phyloP scores from a whole-genome alignment of 2,329 filamentous ascomycete genomes.

The Fusarium duplospermum region DNA sequence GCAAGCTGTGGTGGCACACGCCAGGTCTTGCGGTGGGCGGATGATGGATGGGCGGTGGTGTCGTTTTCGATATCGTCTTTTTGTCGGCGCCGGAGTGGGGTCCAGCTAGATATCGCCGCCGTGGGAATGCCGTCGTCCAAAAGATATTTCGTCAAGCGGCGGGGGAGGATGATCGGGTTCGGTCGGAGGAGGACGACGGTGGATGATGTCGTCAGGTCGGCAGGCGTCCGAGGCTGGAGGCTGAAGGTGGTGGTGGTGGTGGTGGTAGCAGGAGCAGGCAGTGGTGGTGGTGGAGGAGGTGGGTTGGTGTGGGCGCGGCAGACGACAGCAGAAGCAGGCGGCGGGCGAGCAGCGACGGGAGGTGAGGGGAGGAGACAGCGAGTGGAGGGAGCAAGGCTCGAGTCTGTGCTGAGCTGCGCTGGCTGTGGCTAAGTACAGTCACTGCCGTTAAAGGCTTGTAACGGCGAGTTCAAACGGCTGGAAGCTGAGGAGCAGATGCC shows the following conservation, averaged over 20 bases:
- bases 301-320: constrained; percentile 24
- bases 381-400: constrained; percentile 29
- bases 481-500: constrained; percentile 7
- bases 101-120: constrained; percentile 36
- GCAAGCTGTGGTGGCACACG: constrained; percentile 38
- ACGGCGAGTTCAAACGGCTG: background rate
- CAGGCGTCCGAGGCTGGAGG: constrained; percentile 37
- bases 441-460: background rate
- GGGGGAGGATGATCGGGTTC: constrained; percentile 16
- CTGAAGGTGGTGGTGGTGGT: constrained; percentile 9
- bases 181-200: constrained; percentile 16
- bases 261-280: background rate
- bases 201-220: constrained; percentile 31
- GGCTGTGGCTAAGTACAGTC: constrained; percentile 11
- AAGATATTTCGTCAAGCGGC: constrained; percentile 13
- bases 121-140: constrained; percentile 31
- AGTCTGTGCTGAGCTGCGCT: constrained; percentile 35
- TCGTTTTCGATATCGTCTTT: constrained; percentile 42
- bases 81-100: constrained; percentile 40
- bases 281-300: constrained; percentile 20
- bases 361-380: constrained; percentile 35
- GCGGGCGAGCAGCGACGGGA: constrained; percentile 33
- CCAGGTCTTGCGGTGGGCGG: constrained; percentile 36
- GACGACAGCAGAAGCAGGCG: constrained; percentile 11
- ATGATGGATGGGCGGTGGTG: constrained; percentile 29